A percentile compares a stretch with the other conserved stretches of the same genome.
phyloP scores from a whole-genome alignment of 192 early-diverging fungal species.

The Coemansia sp. region DNA sequence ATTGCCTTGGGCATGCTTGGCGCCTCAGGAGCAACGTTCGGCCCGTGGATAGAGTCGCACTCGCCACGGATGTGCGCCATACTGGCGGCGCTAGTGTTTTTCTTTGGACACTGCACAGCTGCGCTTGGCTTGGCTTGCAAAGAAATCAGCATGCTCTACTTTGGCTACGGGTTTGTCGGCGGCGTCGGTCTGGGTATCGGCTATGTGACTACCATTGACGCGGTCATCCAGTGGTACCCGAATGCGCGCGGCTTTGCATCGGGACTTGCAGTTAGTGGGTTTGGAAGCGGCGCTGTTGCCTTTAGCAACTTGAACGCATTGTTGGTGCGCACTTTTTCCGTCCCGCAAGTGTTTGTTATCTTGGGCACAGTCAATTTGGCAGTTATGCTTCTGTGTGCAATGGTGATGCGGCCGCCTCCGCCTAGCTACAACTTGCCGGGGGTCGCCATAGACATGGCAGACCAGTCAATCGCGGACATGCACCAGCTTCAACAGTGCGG shows the following conservation, averaged over 20 bases:
- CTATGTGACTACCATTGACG: constrained; percentile 73
- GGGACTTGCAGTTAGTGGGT: constrained; percentile 74
- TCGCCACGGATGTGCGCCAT: constrained; percentile 66
- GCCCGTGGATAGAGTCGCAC: constrained; percentile 77
- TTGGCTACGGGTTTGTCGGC: constrained; percentile 71
- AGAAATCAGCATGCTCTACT: constrained; percentile 61
- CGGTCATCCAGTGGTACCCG: constrained; percentile 79
- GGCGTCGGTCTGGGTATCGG: constrained; percentile 68
- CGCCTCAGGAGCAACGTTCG: constrained; percentile 64
- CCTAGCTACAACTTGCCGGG: constrained; percentile 58
- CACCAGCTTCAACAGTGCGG: constrained; percentile 19
- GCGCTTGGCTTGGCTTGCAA: constrained; percentile 59
- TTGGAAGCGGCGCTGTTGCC: constrained; percentile 70
- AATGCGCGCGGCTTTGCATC: constrained; percentile 69
- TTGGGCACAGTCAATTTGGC: constrained; percentile 62
- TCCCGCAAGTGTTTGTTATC: constrained; percentile 64
- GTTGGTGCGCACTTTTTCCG: constrained; percentile 53
- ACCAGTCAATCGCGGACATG: constrained; percentile 42
- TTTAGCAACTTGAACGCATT: constrained; percentile 62
- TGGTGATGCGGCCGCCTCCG: constrained; percentile 61
- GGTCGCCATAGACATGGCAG: constrained; percentile 52
- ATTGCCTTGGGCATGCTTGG: constrained; percentile 77
- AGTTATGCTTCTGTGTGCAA: constrained; percentile 60
- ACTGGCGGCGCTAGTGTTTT: constrained; percentile 64
- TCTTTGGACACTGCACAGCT: constrained; percentile 64